A percentile compares a stretch with the other conserved stretches of the same genome.
These are phyloP conservation scores for Trypanosomatidae sp. DNA, from an alignment of 208 protist species.

Conservation along the genomic window DNA sequence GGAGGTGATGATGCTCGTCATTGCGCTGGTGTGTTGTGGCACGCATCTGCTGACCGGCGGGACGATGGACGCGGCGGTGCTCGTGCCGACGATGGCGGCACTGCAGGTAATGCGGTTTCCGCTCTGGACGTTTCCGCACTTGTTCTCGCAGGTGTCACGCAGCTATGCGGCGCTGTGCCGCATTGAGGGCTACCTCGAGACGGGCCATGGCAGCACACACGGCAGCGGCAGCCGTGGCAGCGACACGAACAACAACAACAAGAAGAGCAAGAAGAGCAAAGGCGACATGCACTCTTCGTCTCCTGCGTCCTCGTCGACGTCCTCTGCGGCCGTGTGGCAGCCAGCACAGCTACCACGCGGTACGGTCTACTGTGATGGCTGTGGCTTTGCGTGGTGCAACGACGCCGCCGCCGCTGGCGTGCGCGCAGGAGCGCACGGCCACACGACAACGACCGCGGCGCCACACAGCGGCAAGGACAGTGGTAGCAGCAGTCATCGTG, in stretches of 20 bases:
- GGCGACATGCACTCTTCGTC: not conserved
- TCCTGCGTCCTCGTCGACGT: too few species aligned
- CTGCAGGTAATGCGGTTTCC: conserved; percentile 62
- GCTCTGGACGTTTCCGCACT: conserved; percentile 38
- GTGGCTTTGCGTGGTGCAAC: conserved; percentile 21
- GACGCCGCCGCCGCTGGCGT: too few species aligned
- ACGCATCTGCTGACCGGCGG: conserved; percentile 39
- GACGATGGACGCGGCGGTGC: conserved; percentile 35
- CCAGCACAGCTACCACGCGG: conserved; percentile 3
- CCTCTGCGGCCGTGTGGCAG: too few species aligned
- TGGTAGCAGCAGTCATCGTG: too few species aligned
- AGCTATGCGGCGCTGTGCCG: conserved; percentile 42
- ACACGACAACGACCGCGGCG: too few species aligned
- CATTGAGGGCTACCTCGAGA: conserved; percentile 39
- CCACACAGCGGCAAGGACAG: too few species aligned
- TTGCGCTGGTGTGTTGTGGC: conserved; percentile 45
- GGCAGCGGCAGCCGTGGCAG: conserved; percentile 3
- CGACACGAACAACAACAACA: not conserved
- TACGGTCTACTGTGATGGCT: conserved; percentile 12
- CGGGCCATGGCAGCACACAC: conserved; percentile 5
- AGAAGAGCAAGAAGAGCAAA: not conserved
- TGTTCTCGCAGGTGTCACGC: conserved; percentile 39
- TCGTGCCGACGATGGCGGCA: conserved; percentile 58
- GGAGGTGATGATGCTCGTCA: conserved; percentile 39
- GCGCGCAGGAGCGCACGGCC: too few species aligned